Conservation (phyloP, 805 yeast species). For the Brettanomyces nanus region DNA sequence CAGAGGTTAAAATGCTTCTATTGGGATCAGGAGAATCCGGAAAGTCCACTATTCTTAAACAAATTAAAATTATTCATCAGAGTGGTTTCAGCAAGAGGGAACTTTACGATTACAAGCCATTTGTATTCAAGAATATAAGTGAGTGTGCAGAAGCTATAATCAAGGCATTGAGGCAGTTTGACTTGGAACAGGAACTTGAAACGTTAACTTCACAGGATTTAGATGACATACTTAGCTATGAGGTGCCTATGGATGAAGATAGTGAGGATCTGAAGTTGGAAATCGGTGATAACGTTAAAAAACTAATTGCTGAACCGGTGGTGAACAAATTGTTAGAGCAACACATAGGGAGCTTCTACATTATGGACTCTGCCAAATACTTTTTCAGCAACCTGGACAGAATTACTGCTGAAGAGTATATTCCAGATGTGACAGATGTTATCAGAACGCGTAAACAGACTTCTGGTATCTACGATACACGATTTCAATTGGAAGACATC, state of each 20-base stretch:
- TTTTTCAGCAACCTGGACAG: constrained; percentile 62
- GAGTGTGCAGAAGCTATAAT: constrained; percentile 70
- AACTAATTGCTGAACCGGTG: constrained; percentile 48
- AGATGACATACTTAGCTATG: constrained; percentile 37
- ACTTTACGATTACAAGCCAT: constrained; percentile 63
- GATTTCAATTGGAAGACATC: constrained; percentile 64
- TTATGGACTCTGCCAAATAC: constrained; percentile 79
- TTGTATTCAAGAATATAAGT: constrained; percentile 67
- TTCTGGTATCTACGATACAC: constrained; percentile 82
- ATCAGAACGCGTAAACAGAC: constrained; percentile 86
- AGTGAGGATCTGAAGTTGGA: constrained; percentile 33
- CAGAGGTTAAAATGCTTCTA: constrained; percentile 65
- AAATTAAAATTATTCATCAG: constrained; percentile 71
- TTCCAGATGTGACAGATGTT: constrained; percentile 72
- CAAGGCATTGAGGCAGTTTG: constrained; percentile 52
- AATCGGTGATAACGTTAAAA: constrained; percentile 39
- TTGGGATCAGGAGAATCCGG: constrained; percentile 88
- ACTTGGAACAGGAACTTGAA: constrained; percentile 29
- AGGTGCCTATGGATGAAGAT: constrained; percentile 45
- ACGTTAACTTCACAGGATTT: constrained; percentile 30
- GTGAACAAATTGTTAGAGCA: constrained; percentile 49
- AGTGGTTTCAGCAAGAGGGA: constrained; percentile 68
- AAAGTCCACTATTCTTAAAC: constrained; percentile 73
- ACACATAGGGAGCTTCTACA: constrained; percentile 63
- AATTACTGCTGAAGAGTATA: constrained; percentile 49